Conservation (phyloP, 2,329 filamentous ascomycete species). For the Trichoderma afroharzianum region DNA sequence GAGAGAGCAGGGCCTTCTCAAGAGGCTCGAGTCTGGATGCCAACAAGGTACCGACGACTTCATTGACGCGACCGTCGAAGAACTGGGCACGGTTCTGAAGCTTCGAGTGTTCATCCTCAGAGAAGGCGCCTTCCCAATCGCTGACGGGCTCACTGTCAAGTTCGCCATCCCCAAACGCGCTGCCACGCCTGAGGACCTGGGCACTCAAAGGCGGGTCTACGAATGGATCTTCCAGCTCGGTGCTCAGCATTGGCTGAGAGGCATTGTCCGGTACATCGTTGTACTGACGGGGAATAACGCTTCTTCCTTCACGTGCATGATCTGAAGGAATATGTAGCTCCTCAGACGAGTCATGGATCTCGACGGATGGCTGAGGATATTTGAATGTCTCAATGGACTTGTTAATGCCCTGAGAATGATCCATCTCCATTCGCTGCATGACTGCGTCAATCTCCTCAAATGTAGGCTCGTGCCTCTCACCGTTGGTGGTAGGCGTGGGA, state of each 20-base stretch:
- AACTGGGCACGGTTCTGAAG: constrained; percentile 77
- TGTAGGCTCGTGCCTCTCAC: constrained; percentile 34
- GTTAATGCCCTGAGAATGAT: constrained; percentile 72
- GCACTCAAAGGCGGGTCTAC: constrained; percentile 49
- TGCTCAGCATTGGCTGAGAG: constrained; percentile 44
- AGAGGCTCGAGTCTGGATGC: constrained; percentile 75
- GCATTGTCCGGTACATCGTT: constrained; percentile 45
- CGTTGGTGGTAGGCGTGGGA: constrained; percentile 17
- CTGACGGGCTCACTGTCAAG: constrained; percentile 61
- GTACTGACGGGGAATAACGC: constrained; percentile 63
- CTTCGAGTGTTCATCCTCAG: constrained; percentile 78
- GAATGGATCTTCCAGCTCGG: constrained; percentile 61
- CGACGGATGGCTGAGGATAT: constrained; percentile 34
- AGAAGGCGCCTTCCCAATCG: constrained; percentile 88
- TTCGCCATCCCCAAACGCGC: constrained; percentile 39
- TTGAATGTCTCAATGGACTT: constrained; percentile 48
- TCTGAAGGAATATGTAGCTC: constrained; percentile 48
- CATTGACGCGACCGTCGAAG: constrained; percentile 87
- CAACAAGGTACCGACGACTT: constrained; percentile 74
- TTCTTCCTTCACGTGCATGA: constrained; percentile 66
- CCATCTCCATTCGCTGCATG: constrained; percentile 76
- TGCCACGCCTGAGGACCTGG: constrained; percentile 50
- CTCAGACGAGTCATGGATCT: constrained; percentile 47
- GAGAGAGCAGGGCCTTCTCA: constrained; percentile 71
- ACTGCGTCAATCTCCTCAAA: constrained; percentile 89